Conservation (phyloP, 2,329 filamentous ascomycete genomes). For the Grosmannia clavigera region DNA sequence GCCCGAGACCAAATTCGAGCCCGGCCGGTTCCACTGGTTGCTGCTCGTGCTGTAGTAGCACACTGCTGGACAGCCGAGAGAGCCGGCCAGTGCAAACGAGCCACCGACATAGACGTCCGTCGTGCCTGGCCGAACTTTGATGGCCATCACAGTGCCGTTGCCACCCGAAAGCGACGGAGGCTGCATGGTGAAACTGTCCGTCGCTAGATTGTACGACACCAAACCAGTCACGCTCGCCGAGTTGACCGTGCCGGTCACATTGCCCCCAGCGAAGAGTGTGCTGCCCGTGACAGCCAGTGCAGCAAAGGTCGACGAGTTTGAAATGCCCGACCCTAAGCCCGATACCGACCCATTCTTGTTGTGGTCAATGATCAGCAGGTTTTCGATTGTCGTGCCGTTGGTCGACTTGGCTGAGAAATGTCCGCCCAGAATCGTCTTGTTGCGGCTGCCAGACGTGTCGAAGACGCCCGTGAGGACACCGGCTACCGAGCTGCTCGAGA, state of each 20-base stretch:
- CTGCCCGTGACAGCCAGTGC: slow-evolving; percentile 55
- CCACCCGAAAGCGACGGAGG: slow-evolving; percentile 63
- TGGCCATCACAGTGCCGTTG: slow-evolving; percentile 61
- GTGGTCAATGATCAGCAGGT: slow-evolving; percentile 72
- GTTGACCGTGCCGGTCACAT: slow-evolving; percentile 57
- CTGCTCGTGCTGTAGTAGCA: slow-evolving; percentile 64
- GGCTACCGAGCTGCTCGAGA: slow-evolving; percentile 29
- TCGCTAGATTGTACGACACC: slow-evolving; percentile 63
- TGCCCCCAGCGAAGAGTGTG: slow-evolving; percentile 71
- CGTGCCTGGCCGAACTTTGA: slow-evolving; percentile 58
- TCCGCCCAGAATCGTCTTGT: slow-evolving; percentile 79
- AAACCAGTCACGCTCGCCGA: slow-evolving; percentile 57
- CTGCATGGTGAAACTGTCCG: slow-evolving; percentile 53
- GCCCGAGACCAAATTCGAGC: slow-evolving; percentile 53
- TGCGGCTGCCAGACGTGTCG: slow-evolving; percentile 51
- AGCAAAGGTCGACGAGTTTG: slow-evolving; percentile 61
- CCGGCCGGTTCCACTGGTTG: slow-evolving; percentile 70
- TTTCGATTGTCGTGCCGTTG: slow-evolving; percentile 61
- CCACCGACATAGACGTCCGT: slow-evolving; percentile 77
- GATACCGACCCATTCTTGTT: slow-evolving; percentile 52
- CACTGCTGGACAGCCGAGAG: slow-evolving; percentile 67
- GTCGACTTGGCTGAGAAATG: slow-evolving; percentile 63
- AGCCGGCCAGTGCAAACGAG: slow-evolving; percentile 70
- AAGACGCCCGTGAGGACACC: slow-evolving; percentile 73
- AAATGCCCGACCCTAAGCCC: slow-evolving; percentile 56